Evolutionary conservation across 78 protist genomes (phyloP).

Genomic region (Guillardia theta): DNA sequence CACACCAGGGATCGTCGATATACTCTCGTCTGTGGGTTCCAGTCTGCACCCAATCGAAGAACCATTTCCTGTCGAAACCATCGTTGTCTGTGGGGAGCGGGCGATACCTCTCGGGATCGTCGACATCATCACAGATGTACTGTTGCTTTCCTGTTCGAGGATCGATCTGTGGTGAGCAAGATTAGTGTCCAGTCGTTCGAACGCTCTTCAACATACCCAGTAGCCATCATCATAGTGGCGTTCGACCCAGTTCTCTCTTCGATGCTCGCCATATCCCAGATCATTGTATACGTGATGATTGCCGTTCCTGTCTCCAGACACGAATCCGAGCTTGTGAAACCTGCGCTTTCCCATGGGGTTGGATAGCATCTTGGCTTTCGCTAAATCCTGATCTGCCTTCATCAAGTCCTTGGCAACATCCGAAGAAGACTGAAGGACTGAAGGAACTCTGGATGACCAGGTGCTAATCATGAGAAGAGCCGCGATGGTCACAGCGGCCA

Average conservation of each 20-base stretch:
- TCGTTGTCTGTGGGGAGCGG: not conserved
- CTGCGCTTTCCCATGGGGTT: too few relatives aligned
- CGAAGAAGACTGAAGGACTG: too few relatives aligned
- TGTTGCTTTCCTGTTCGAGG: not conserved
- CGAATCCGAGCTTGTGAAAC: conserved; percentile 7
- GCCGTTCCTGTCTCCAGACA: not conserved
- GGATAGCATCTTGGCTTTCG: too few relatives aligned
- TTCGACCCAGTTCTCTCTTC: not conserved
- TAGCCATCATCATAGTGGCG: not conserved
- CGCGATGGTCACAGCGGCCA: too few relatives aligned
- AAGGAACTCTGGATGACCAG: too few relatives aligned
- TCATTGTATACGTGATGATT: not conserved
- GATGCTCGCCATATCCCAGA: not conserved
- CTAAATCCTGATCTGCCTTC: too few relatives aligned
- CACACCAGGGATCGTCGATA: not conserved
- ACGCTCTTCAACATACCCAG: too few relatives aligned
- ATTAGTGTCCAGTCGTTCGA: too few relatives aligned
- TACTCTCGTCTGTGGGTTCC: not conserved
- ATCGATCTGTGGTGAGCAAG: too few relatives aligned
- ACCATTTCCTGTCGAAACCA: not conserved
- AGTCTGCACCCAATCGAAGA: too few relatives aligned
- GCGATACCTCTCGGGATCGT: not conserved
- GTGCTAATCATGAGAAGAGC: too few relatives aligned
- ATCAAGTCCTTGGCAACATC: too few relatives aligned
- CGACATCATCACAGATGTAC: not conserved